Base-by-base conservation (phyloP, 768 basidiomycete genomes). In the Rhizopogon vinicolor region DNA sequence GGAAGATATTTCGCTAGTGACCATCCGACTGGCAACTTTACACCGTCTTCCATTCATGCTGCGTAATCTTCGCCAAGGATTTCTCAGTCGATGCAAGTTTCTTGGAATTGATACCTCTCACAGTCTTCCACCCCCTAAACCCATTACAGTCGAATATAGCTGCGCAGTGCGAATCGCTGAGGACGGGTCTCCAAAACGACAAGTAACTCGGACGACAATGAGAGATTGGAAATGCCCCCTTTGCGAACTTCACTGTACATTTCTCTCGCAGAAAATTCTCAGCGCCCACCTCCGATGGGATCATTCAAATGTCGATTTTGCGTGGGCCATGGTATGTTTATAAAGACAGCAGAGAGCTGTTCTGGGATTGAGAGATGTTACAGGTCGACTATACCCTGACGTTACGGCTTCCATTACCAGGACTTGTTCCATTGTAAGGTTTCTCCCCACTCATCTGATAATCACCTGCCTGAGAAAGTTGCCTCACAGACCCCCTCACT, bases 1-100 rank as follows among this genome's bases (percentile, higher is more conserved):
- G 12, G 69, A 76, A 51, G 55, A 56, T 12, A 54, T 77, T 16
- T 66, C 67, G 0, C 61, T 68, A 1, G 57, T 71, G 1, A 60
- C 64, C 3, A 56, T 73, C 42, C 73, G 72, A 18, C 71, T 81
- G 66, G 74, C 75, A 37, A 64, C 62, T 22, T 68, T 70, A 10
- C 59, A 57, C 14, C 71, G 70, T 50, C 73, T 86, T 5, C 86
- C 86, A 0, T 88, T 87, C 62, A 70, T 85, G 19, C 69, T 65
- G 28, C 79, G 82, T 10, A 82, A 80, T 59, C 61, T 88, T 16
- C 72, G 74, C 13, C 60, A 48, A 3, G 80, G 81, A 1, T 87
- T 87, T 62, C 57, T 53, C n/a, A 40, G 57, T 18, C 72, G 72
- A 19, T 87, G 84, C 62, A 58, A 52, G 29, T 57, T 51, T 39